Evolutionary conservation across 257 asterid species (phyloP).

Genomic region (Haberlea rhodopensis): DNA sequence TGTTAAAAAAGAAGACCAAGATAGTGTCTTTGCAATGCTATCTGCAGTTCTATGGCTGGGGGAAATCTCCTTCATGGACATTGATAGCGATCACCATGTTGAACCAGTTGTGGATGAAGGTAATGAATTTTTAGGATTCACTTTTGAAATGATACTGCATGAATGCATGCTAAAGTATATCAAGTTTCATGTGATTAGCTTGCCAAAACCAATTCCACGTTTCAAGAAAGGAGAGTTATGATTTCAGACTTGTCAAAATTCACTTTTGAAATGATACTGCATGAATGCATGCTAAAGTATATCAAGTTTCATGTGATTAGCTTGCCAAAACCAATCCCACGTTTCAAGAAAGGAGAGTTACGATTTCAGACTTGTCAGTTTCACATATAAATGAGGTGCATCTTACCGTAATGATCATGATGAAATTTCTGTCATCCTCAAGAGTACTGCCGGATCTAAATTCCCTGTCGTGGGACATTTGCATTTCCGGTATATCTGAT

Average conservation of each 20-base stretch:
- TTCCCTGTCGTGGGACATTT: background rate
- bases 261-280: slow-evolving; percentile 17
- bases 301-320: slow-evolving; percentile 5
- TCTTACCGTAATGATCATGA: background rate
- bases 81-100: slow-evolving; percentile 89
- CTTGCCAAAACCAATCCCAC: slow-evolving; percentile 15
- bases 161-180: slow-evolving; percentile 14
- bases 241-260: slow-evolving; percentile 12
- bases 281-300: slow-evolving; percentile 13
- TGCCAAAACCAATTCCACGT: slow-evolving; percentile 19
- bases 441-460: slow-evolving; percentile 10
- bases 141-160: slow-evolving; percentile 15
- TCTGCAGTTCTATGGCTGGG: slow-evolving; percentile 99
- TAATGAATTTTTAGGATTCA: slow-evolving; percentile 28
- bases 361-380: slow-evolving; percentile 4
- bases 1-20: slow-evolving; percentile 83
- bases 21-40: slow-evolving; percentile 88
- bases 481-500: slow-evolving; percentile 10
- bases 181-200: slow-evolving; percentile 2
- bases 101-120: slow-evolving; percentile 96
- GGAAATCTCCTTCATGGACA: slow-evolving; percentile 64
- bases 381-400: background rate
- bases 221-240: background rate
- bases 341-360: slow-evolving; percentile 5
- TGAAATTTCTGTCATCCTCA: background rate